Percentiles rank a stretch among this genome's conserved stretches.
These are phyloP conservation scores for Discostella pseudostelligera DNA, from an alignment of 108 stramenopile genomes.

Conservation along the genomic window DNA sequence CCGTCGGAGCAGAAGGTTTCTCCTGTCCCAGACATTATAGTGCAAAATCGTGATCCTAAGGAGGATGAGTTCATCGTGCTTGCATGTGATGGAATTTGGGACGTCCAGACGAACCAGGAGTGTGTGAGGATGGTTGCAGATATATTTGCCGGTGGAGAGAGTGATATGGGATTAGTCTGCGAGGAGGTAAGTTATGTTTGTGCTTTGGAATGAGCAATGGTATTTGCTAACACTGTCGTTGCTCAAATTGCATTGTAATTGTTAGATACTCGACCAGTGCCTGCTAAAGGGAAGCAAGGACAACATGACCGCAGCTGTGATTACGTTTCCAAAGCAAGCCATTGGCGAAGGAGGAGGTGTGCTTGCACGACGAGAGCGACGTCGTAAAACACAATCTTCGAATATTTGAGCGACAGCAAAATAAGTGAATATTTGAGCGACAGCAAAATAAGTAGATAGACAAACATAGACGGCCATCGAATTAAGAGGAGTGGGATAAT, in stretches of 20 bases:
- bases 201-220: no score
- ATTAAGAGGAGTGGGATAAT: no score
- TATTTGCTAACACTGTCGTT: not conserved
- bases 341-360: constrained; percentile 70
- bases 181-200: constrained; percentile 70
- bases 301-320: constrained; percentile 81
- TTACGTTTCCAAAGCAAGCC: constrained; percentile 62
- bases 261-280: constrained; percentile 68
- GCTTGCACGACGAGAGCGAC: constrained; percentile 46
- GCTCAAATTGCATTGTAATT: not conserved
- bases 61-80: constrained; percentile 83
- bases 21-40: constrained; percentile 73
- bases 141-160: constrained; percentile 77
- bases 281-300: constrained; percentile 78
- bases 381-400: constrained; percentile 7
- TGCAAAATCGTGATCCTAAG: constrained; percentile 52
- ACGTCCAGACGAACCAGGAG: constrained; percentile 83
- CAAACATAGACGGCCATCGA: no score
- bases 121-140: constrained; percentile 76
- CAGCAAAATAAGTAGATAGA: no score
- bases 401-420: no score
- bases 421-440: no score
- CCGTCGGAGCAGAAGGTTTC: constrained; percentile 86
- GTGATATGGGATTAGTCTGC: constrained; percentile 69
- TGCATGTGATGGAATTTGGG: constrained; percentile 96